Conservation (phyloP, 2,329 filamentous ascomycete species). For the Fusarium avenaceum region DNA sequence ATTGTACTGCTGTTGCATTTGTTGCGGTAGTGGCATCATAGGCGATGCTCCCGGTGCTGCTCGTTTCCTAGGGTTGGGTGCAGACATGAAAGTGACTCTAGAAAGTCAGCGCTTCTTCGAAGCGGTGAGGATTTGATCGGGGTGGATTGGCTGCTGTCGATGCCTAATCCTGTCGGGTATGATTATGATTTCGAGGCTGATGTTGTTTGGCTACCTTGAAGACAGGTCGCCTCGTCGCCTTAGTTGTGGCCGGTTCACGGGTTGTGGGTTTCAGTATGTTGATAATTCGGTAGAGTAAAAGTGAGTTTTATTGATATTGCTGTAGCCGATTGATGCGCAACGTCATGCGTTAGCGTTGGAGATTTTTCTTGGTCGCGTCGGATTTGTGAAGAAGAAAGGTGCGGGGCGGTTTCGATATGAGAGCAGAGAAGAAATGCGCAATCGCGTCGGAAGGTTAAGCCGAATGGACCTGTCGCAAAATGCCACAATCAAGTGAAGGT, state of each 20-base stretch:
- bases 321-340: constrained; percentile 18
- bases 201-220: constrained; percentile 19
- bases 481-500: constrained; percentile 10
- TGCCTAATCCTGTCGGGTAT: constrained; percentile 39
- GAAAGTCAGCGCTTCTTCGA: constrained; percentile 28
- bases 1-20: constrained; percentile 63
- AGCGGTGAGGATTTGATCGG: constrained; percentile 23
- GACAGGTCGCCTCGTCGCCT: constrained; percentile 26
- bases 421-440: constrained; percentile 3
- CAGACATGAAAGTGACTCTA: constrained; percentile 57
- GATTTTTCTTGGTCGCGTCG: constrained; percentile 21
- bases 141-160: constrained; percentile 32
- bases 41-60: constrained; percentile 79
- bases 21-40: constrained; percentile 66
- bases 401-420: constrained; percentile 1
- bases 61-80: constrained; percentile 74
- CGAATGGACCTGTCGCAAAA: constrained; percentile 26
- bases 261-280: neutral
- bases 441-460: constrained; percentile 10
- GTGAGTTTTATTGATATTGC: constrained; percentile 22
- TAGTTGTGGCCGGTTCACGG: constrained; percentile 9
- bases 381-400: constrained; percentile 6
- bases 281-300: constrained; percentile 8
- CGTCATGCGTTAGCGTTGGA: constrained; percentile 25
- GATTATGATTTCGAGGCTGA: constrained; percentile 31